phyloP scores from a whole-genome alignment of 345 rosid species.

The Turnera subulata region DNA sequence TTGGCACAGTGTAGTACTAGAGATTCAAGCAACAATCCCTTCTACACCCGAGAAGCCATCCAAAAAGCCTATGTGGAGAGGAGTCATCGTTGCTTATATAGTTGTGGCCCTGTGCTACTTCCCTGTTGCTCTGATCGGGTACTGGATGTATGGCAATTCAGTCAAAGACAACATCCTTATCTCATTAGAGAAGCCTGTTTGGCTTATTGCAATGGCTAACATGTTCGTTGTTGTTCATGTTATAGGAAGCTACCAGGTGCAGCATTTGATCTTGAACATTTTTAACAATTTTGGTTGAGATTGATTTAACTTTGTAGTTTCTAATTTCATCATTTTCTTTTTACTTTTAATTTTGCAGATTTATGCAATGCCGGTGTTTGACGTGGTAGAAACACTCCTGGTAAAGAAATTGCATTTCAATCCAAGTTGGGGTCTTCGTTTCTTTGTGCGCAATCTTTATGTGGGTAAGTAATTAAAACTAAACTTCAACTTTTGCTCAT shows the following conservation, averaged over 20 bases:
- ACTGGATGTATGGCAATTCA: slow-evolving; percentile 25
- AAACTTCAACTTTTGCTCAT: too few relatives aligned
- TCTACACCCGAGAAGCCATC: slow-evolving; percentile 33
- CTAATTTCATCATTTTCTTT: not conserved
- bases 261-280: not conserved
- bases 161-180: slow-evolving; percentile 28
- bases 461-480: slow-evolving; percentile 32
- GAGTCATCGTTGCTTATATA: slow-evolving; percentile 29
- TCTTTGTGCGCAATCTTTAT: slow-evolving; percentile 16
- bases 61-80: slow-evolving; percentile 32
- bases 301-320: not conserved
- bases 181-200: slow-evolving; percentile 21
- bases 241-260: slow-evolving; percentile 32
- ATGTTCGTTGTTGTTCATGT: slow-evolving; percentile 32
- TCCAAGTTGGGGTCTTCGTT: slow-evolving; percentile 19
- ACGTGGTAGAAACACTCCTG: slow-evolving; percentile 26
- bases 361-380: slow-evolving; percentile 32
- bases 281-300: not conserved
- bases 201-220: slow-evolving; percentile 34
- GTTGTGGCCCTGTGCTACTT: slow-evolving; percentile 33
- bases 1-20: slow-evolving; percentile 31
- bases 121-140: slow-evolving; percentile 31
- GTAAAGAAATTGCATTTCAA: slow-evolving; percentile 25
- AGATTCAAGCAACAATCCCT: slow-evolving; percentile 36
- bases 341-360: slow-evolving; percentile 16